Conservation (phyloP, 1,139 yeast species). For the Candida sp. region DNA sequence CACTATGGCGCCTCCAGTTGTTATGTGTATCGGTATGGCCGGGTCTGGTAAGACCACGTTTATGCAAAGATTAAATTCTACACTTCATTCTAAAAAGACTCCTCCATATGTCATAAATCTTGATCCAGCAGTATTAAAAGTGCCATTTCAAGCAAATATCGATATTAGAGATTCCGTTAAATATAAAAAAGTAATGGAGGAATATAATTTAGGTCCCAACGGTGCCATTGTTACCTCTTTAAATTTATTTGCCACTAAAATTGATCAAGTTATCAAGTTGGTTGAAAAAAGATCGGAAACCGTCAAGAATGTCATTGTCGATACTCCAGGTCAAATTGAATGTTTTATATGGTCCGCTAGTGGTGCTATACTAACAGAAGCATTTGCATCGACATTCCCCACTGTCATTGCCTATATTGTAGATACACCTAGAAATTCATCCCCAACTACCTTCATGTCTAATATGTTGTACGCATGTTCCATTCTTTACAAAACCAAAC, state of each 20-base stretch:
- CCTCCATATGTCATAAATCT: constrained; percentile 90
- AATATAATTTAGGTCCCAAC: constrained; percentile 90
- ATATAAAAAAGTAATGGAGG: constrained; percentile 94
- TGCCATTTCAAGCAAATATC: constrained; percentile 92
- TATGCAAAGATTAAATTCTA: constrained; percentile 91
- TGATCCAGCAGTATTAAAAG: constrained; percentile 93
- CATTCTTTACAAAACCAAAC: constrained; percentile 88
- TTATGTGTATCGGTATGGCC: constrained; percentile 94
- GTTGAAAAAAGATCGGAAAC: constrained; percentile 76
- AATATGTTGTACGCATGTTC: constrained; percentile 99
- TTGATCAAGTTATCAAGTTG: constrained; percentile 87
- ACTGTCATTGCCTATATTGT: constrained; percentile 94
- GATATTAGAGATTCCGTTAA: constrained; percentile 97
- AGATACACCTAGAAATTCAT: constrained; percentile 91
- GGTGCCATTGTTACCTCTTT: constrained; percentile 97
- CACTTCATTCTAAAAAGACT: constrained; percentile 67
- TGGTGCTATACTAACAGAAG: constrained; percentile 94
- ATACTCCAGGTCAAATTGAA: constrained; percentile 99
- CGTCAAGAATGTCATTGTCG: constrained; percentile 75
- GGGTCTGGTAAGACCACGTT: constrained; percentile 98
- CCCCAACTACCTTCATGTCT: constrained; percentile 96
- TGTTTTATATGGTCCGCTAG: constrained; percentile 98
- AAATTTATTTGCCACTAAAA: constrained; percentile 89
- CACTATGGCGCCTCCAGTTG: constrained; percentile 57
- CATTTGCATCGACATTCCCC: constrained; percentile 94